Evolutionary conservation across 2,329 filamentous ascomycete species (phyloP).

Genomic region (Microsporum ferrugineum): DNA sequence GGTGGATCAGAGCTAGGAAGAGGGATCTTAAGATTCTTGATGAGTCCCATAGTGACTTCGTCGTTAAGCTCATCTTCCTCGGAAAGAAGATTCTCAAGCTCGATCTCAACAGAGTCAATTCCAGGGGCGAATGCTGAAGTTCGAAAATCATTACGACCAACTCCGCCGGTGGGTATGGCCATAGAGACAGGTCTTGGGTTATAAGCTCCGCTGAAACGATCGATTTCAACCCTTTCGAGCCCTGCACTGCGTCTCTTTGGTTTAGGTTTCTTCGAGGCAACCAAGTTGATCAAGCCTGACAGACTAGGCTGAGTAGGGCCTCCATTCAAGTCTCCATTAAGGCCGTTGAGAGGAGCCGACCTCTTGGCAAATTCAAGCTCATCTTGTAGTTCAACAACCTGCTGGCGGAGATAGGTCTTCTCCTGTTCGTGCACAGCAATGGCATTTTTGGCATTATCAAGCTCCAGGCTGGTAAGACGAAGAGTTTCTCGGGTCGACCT

Average conservation of each 20-base stretch:
- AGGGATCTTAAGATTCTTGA: conserved; percentile 93
- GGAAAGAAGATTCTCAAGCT: conserved; percentile 83
- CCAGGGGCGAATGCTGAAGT: conserved; percentile 68
- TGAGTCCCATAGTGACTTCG: conserved; percentile 90
- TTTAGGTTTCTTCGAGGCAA: conserved; percentile 95
- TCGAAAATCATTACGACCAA: conserved; percentile 53
- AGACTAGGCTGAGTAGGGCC: conserved; percentile 43
- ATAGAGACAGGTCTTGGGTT: conserved; percentile 94
- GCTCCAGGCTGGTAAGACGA: conserved; percentile 63
- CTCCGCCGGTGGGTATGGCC: conserved; percentile 53
- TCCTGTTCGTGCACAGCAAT: conserved; percentile 71
- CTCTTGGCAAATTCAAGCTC: conserved; percentile 81
- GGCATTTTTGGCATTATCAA: conserved; percentile 65
- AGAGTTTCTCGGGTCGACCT: conserved; percentile 73
- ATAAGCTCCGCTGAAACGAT: conserved; percentile 84
- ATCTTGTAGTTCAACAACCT: conserved; percentile 81
- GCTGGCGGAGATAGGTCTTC: conserved; percentile 73
- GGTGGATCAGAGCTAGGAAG: conserved; percentile 74
- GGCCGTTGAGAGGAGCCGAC: conserved; percentile 58
- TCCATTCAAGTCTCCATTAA: conserved; percentile 55
- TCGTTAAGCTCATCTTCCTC: conserved; percentile 95
- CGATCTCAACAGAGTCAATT: conserved; percentile 83
- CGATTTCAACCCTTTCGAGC: conserved; percentile 69
- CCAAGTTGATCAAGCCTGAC: conserved; percentile 85
- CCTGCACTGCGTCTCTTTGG: conserved; percentile 68